phyloP scores from a whole-genome alignment of 371 early-diverging fungal genomes.

The Mucor plumbeus region DNA sequence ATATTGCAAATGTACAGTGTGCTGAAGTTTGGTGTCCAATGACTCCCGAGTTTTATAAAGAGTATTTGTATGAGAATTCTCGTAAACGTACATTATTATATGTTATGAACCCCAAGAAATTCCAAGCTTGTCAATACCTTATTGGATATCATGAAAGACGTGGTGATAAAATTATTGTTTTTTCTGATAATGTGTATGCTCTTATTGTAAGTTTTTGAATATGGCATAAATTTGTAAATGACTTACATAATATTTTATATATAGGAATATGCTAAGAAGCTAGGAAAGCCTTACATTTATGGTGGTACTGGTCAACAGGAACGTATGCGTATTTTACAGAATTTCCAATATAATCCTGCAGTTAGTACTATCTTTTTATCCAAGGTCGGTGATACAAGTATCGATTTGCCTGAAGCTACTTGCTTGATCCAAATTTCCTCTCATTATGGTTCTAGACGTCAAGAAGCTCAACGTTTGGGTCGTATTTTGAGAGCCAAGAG shows the following conservation, averaged over 20 bases:
- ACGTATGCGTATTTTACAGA: constrained; percentile 93
- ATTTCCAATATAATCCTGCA: constrained; percentile 95
- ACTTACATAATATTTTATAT: neutral
- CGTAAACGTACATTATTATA: constrained; percentile 88
- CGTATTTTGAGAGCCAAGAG: constrained; percentile 98
- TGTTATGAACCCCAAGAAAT: constrained; percentile 99
- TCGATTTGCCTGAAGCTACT: constrained; percentile 99
- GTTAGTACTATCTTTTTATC: constrained; percentile 98
- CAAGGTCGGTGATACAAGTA: constrained; percentile 99
- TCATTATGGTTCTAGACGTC: constrained; percentile 99
- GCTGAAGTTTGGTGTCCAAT: constrained; percentile 99
- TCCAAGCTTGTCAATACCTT: constrained; percentile 98
- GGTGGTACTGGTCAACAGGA: constrained; percentile 97
- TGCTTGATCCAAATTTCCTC: constrained; percentile 99
- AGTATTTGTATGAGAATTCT: constrained; percentile 83
- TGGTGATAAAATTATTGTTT: constrained; percentile 99
- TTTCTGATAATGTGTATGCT: constrained; percentile 99
- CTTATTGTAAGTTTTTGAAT: constrained; percentile 67
- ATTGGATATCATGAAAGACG: constrained; percentile 95
- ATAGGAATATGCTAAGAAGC: constrained; percentile 88
- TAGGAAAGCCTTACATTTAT: constrained; percentile 95
- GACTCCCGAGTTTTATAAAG: constrained; percentile 98
- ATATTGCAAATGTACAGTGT: constrained; percentile 99
- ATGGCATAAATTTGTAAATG: neutral
- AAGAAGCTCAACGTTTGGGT: constrained; percentile 98